Evolutionary conservation across 768 basidiomycete species (phyloP).

Genomic region (Daedaleopsis sinensis): DNA sequence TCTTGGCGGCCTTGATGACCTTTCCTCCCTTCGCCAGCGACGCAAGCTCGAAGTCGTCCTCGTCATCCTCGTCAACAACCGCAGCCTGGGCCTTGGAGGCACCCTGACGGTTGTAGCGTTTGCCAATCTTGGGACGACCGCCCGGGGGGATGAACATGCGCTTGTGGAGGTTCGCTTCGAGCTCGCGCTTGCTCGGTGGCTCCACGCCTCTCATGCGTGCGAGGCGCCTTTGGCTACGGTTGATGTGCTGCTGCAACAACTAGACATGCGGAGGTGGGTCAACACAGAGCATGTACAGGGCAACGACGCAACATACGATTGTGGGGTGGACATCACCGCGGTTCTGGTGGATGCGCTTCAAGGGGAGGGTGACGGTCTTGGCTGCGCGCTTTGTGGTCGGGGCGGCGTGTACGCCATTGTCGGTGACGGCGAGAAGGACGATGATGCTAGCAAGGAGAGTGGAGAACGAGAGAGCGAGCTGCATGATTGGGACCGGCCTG

Average conservation of each 20-base stretch:
- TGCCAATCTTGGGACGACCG: conserved; percentile 21
- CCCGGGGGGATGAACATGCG: conserved; percentile 43
- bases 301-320: conserved; percentile 37
- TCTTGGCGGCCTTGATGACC: conserved; percentile 9
- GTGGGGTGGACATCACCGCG: conserved; percentile 44
- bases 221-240: conserved; percentile 62
- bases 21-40: conserved; percentile 8
- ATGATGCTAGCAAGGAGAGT: conserved; percentile 57
- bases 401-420: conserved; percentile 45
- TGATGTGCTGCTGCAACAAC: conserved; percentile 73
- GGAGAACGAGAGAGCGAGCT: conserved; percentile 52
- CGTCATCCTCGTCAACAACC: conserved; percentile 4
- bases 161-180: conserved; percentile 47
- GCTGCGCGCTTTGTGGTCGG: conserved; percentile 36
- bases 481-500: conserved; percentile 49
- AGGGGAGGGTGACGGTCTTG: conserved; percentile 43
- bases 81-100: conserved; percentile 1
- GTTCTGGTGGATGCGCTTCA: conserved; percentile 39
- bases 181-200: conserved; percentile 49
- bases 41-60: not conserved
- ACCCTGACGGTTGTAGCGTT: conserved; percentile 23
- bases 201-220: conserved; percentile 69
- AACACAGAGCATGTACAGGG: not conserved
- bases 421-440: conserved; percentile 42
- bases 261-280: conserved; percentile 27